Conservation (phyloP, 2,329 filamentous ascomycete genomes). For the Alternaria gaisen region DNA sequence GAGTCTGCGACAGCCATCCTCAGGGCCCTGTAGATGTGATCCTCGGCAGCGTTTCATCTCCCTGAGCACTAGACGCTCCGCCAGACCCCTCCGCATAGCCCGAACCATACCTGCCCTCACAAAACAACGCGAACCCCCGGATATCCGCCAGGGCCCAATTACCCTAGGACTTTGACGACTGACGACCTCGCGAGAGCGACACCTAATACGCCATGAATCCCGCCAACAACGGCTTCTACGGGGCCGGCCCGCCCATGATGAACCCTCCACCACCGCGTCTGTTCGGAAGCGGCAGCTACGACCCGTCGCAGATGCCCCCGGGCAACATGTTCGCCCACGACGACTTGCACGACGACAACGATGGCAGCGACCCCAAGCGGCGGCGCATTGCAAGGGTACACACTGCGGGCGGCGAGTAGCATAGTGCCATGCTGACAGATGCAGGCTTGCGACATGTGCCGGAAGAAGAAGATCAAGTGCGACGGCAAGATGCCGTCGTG, state of each 20-base stretch:
- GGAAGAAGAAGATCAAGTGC: constrained; percentile 97
- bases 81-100: constrained; percentile 22
- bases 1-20: constrained; percentile 41
- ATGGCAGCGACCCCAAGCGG: constrained; percentile 78
- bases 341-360: constrained; percentile 63
- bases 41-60: constrained; percentile 45
- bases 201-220: constrained; percentile 41
- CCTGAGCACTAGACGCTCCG: constrained; percentile 20
- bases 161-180: constrained; percentile 9
- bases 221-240: constrained; percentile 46
- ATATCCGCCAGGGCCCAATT: constrained; percentile 24
- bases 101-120: constrained; percentile 24
- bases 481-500: constrained; percentile 95
- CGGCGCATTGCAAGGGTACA: constrained; percentile 85
- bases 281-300: constrained; percentile 49
- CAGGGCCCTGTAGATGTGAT: constrained; percentile 27
- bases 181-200: background rate
- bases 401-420: background rate
- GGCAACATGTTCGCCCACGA: constrained; percentile 59
- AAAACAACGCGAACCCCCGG: constrained; percentile 33
- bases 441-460: constrained; percentile 93
- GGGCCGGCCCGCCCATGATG: constrained; percentile 46
- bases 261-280: constrained; percentile 53
- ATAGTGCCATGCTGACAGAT: constrained; percentile 32
- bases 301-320: constrained; percentile 49